Evolutionary conservation across 768 basidiomycete genomes (phyloP).

Genomic region (Amanita exitialis): DNA sequence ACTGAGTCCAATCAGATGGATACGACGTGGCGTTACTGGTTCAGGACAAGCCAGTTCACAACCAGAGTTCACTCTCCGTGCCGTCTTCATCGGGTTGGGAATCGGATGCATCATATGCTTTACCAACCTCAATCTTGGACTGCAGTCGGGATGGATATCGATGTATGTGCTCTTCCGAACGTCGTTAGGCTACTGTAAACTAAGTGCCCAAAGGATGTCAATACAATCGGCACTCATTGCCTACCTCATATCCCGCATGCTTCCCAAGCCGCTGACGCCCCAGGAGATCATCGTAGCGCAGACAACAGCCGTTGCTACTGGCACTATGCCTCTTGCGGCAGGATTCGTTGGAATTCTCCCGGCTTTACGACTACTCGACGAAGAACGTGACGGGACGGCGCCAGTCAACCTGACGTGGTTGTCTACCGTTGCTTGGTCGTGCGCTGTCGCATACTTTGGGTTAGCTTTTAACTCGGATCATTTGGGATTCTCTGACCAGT

Average conservation of each 20-base stretch:
- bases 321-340: conserved; percentile 80
- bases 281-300: conserved; percentile 93
- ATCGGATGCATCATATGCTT: conserved; percentile 87
- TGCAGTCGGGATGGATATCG: conserved; percentile 86
- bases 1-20: not conserved
- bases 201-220: conserved; percentile 62
- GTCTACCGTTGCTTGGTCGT: conserved; percentile 76
- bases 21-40: not conserved
- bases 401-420: conserved; percentile 71
- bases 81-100: conserved; percentile 67
- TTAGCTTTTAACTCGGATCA: conserved; percentile 14
- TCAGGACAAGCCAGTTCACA: conserved; percentile 14
- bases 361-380: conserved; percentile 71
- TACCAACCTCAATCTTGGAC: conserved; percentile 83
- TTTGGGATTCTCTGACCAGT: not conserved
- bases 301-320: conserved; percentile 93
- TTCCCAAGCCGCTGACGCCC: conserved; percentile 68
- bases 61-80: conserved; percentile 37
- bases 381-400: conserved; percentile 63
- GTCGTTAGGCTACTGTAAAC: not conserved
- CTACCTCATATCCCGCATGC: conserved; percentile 69
- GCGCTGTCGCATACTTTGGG: conserved; percentile 92
- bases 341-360: conserved; percentile 90
- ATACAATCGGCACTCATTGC: conserved; percentile 91
- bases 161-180: conserved; percentile 41